These are phyloP conservation scores for Apocynum venetum DNA, from an alignment of 257 asterid genomes.

Conservation along the genomic window DNA sequence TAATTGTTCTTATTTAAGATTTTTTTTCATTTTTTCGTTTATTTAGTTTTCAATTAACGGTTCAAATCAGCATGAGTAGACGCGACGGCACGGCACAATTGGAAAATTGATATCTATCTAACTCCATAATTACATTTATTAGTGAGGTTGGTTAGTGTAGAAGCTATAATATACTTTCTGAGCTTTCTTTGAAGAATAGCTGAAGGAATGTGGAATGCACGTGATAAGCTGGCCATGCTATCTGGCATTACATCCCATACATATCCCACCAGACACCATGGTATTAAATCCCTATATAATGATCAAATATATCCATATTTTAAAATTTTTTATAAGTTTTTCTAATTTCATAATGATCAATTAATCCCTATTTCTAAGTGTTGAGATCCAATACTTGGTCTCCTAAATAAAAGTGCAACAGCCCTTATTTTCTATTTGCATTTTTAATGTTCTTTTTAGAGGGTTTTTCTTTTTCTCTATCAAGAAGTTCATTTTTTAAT, in stretches of 20 bases:
- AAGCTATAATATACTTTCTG: background rate
- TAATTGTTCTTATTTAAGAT: background rate
- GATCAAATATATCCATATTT: too few relatives aligned
- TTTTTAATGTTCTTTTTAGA: too few relatives aligned
- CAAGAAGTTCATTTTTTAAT: background rate
- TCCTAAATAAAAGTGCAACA: too few relatives aligned
- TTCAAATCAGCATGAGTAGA: constrained; percentile 35
- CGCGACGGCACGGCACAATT: constrained; percentile 68
- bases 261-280: background rate
- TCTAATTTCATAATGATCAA: too few relatives aligned
- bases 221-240: constrained; percentile 34
- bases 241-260: background rate
- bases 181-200: constrained; percentile 16
- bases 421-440: too few relatives aligned
- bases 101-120: constrained; percentile 22
- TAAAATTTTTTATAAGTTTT: too few relatives aligned
- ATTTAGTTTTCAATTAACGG: background rate
- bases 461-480: too few relatives aligned
- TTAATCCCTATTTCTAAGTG: too few relatives aligned
- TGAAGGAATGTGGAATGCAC: constrained; percentile 38
- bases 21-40: background rate
- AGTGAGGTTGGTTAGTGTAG: constrained; percentile 32
- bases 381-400: too few relatives aligned
- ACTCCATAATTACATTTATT: constrained; percentile 29
- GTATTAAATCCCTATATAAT: too few relatives aligned